Evolutionary conservation across 129 eudicot genomes (phyloP).

Genomic region (Mikania micrantha): DNA sequence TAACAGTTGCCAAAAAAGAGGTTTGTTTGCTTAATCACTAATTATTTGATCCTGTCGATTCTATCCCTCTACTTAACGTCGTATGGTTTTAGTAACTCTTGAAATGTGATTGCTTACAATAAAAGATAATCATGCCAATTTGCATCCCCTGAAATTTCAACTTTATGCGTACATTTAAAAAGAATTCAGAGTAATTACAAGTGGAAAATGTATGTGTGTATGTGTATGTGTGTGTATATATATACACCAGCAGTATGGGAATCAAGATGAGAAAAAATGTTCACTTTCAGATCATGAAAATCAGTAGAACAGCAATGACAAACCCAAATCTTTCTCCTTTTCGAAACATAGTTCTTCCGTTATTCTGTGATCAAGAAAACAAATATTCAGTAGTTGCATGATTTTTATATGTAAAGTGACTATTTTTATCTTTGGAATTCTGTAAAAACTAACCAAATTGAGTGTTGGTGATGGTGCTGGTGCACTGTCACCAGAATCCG

Average conservation of each 20-base stretch:
- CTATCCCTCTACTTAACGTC: too few species aligned
- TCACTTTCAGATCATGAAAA: conserved; percentile 24
- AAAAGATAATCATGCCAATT: background rate
- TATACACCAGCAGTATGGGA: background rate
- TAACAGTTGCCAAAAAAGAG: too few species aligned
- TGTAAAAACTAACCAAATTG: conserved; percentile 46
- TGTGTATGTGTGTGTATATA: too few species aligned
- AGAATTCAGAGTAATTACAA: conserved; percentile 14
- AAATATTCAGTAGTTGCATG: conserved; percentile 20
- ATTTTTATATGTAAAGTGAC: background rate
- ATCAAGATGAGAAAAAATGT: conserved; percentile 12
- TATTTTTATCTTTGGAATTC: background rate
- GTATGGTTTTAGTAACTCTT: too few species aligned
- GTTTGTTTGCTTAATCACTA: too few species aligned
- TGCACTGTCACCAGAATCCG: conserved; percentile 48
- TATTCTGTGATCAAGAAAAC: conserved; percentile 46
- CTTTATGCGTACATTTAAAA: conserved; percentile 17
- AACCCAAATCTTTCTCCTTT: conserved; percentile 41
- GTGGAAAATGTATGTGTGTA: conserved; percentile 15
- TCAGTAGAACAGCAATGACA: conserved; percentile 44
- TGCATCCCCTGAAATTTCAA: background rate
- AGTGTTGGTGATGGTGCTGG: conserved; percentile 80
- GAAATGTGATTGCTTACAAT: too few species aligned
- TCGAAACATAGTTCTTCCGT: conserved; percentile 38
- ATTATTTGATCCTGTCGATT: too few species aligned